Conservation (phyloP, 2,329 filamentous ascomycete genomes). For the Fusarium sp. region DNA sequence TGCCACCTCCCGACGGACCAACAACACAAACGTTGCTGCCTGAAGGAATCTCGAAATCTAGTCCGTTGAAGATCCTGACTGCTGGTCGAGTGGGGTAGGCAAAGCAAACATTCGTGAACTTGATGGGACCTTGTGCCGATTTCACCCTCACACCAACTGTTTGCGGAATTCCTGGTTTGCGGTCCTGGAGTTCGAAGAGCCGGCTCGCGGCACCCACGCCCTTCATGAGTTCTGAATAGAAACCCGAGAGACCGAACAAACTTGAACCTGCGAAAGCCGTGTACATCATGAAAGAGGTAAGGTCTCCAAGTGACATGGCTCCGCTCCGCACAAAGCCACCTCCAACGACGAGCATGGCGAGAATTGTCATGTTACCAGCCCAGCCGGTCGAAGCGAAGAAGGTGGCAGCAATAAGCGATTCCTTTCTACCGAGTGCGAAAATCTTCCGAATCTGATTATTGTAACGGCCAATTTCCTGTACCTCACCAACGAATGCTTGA, state of each 20-base stretch:
- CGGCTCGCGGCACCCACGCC: slow-evolving; percentile 97
- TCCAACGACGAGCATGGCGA: slow-evolving; percentile 90
- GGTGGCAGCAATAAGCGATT: slow-evolving; percentile 88
- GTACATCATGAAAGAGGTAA: slow-evolving; percentile 99
- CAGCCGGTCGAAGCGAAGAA: slow-evolving; percentile 92
- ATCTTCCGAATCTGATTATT: slow-evolving; percentile 93
- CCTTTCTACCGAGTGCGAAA: slow-evolving; percentile 86
- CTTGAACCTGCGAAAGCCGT: slow-evolving; percentile 88
- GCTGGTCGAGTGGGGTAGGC: slow-evolving; percentile 94
- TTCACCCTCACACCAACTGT: slow-evolving; percentile 84
- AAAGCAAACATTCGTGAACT: slow-evolving; percentile 87
- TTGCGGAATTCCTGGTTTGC: slow-evolving; percentile 85
- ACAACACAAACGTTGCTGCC: slow-evolving; percentile 97
- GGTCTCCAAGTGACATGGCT: slow-evolving; percentile 87
- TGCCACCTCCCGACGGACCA: slow-evolving; percentile 94
- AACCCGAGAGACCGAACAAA: slow-evolving; percentile 92
- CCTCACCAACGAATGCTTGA: slow-evolving; percentile 94
- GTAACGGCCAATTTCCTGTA: slow-evolving; percentile 90
- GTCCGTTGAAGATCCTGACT: slow-evolving; percentile 88
- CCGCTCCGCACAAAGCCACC: slow-evolving; percentile 90
- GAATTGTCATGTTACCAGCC: slow-evolving; percentile 95
- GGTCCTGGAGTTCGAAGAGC: slow-evolving; percentile 94
- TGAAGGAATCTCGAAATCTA: slow-evolving; percentile 91
- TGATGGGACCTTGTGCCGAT: slow-evolving; percentile 89
- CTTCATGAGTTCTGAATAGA: slow-evolving; percentile 99